Conservation (phyloP, 129 eudicot species). For the Centella asiatica region DNA sequence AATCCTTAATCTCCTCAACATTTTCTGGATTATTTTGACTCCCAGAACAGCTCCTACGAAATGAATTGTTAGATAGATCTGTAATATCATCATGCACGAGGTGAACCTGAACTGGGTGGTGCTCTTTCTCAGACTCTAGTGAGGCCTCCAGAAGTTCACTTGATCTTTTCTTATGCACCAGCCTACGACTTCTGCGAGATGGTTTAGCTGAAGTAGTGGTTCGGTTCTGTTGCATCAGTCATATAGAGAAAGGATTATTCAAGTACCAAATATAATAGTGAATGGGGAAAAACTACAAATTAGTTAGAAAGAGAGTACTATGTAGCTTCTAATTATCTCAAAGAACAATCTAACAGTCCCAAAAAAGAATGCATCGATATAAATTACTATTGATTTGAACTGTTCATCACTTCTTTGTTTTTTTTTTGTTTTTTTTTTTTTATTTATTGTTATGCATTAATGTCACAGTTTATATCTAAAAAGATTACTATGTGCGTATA, state of each 20-base stretch:
- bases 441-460: no score
- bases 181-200: slow-evolving; percentile 34
- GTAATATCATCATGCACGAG: slow-evolving; percentile 16
- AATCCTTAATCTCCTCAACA: slow-evolving; percentile 35
- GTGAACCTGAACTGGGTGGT: slow-evolving; percentile 9
- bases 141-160: slow-evolving; percentile 16
- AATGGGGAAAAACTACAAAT: no score
- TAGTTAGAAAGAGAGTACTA: no score
- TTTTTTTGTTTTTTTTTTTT: no score
- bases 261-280: no score
- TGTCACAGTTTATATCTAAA: no score
- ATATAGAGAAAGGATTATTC: slow-evolving; percentile 24
- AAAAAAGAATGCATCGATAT: no score
- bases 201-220: slow-evolving; percentile 32
- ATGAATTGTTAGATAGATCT: slow-evolving; percentile 20
- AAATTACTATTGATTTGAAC: no score
- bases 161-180: slow-evolving; percentile 36
- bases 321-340: no score
- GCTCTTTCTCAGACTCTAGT: slow-evolving; percentile 29
- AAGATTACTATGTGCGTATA: no score
- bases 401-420: no score
- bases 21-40: slow-evolving; percentile 24
- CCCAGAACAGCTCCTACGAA: slow-evolving; percentile 16
- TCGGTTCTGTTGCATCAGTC: slow-evolving; percentile 24
- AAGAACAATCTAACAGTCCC: no score